These are phyloP conservation scores for Fusarium veterinarium DNA, from an alignment of 2,329 filamentous ascomycete genomes.

Conservation along the genomic window DNA sequence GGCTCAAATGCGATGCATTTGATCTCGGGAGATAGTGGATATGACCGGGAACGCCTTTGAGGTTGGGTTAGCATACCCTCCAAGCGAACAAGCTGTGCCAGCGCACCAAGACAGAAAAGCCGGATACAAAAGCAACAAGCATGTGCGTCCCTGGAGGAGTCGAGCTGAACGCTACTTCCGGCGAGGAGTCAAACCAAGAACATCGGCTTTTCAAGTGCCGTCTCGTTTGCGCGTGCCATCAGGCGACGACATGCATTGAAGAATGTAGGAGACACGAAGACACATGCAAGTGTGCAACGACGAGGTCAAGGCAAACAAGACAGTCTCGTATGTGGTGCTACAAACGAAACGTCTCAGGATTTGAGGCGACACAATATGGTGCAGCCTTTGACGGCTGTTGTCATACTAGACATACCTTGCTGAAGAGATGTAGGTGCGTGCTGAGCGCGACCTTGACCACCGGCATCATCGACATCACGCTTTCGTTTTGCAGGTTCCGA, in stretches of 20 bases:
- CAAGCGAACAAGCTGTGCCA: conserved; percentile 30
- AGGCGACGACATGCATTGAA: conserved; percentile 16
- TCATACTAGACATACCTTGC: conserved; percentile 56
- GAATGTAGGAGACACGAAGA: conserved; percentile 11
- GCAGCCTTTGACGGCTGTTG: conserved; percentile 28
- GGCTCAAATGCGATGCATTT: conserved; percentile 57
- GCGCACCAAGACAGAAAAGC: conserved; percentile 33
- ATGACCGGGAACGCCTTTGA: conserved; percentile 45
- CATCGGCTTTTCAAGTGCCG: conserved; percentile 9
- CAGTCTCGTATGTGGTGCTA: conserved; percentile 26
- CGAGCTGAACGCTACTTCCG: conserved; percentile 30
- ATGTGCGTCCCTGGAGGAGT: conserved; percentile 37
- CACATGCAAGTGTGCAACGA: conserved; percentile 6
- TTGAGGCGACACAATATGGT: conserved; percentile 33
- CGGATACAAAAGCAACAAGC: conserved; percentile 40
- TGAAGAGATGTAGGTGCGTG: conserved; percentile 54
- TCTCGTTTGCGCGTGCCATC: conserved; percentile 13
- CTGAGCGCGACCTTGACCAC: conserved; percentile 54
- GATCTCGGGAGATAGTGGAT: conserved; percentile 67
- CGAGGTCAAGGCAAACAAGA: conserved; percentile 1
- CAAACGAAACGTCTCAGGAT: conserved; percentile 31
- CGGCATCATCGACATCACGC: conserved; percentile 59
- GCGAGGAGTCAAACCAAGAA: conserved; percentile 19
- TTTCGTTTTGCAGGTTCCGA: conserved; percentile 61
- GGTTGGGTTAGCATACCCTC: conserved; percentile 38